Percentiles rank a stretch among this genome's conserved stretches.
These are phyloP conservation scores for Trifolium repens DNA, from an alignment of 306 rosid species.

Conservation along the genomic window DNA sequence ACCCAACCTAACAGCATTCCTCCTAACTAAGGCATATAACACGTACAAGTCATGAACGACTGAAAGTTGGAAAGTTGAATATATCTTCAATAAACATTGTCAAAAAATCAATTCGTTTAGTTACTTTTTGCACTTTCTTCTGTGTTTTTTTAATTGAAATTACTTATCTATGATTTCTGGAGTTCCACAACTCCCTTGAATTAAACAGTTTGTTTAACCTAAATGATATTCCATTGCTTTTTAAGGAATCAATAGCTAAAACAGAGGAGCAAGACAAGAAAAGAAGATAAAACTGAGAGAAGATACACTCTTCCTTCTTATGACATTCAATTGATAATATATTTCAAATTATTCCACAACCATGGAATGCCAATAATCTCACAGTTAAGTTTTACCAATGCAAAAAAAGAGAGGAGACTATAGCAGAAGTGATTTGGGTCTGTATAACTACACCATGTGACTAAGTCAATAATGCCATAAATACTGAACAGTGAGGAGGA, in stretches of 20 bases:
- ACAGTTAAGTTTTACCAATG: not conserved
- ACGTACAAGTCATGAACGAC: not conserved
- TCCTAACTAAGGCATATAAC: conserved; percentile 37
- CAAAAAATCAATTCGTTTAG: not conserved
- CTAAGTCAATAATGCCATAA: not conserved
- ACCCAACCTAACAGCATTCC: conserved; percentile 33
- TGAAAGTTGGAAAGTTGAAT: conserved; percentile 16
- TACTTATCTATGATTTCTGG: not conserved
- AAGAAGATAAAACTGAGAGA: not conserved
- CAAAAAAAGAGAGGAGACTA: not conserved
- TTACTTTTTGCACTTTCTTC: not conserved
- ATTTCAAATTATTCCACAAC: conserved; percentile 5
- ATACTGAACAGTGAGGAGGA: not conserved
- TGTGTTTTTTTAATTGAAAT: not conserved
- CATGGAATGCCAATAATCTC: not conserved
- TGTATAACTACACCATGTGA: not conserved
- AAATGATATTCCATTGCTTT: not conserved
- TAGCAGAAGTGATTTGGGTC: not conserved
- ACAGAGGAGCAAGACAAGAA: not conserved
- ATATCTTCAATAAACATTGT: not conserved
- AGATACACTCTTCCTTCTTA: not conserved
- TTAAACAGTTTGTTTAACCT: not conserved
- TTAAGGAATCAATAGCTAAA: not conserved
- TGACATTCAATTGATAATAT: not conserved
- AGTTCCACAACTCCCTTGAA: conserved; percentile 21